Evolutionary conservation across 768 basidiomycete species (phyloP).

Genomic region (Tulasnella sp.): DNA sequence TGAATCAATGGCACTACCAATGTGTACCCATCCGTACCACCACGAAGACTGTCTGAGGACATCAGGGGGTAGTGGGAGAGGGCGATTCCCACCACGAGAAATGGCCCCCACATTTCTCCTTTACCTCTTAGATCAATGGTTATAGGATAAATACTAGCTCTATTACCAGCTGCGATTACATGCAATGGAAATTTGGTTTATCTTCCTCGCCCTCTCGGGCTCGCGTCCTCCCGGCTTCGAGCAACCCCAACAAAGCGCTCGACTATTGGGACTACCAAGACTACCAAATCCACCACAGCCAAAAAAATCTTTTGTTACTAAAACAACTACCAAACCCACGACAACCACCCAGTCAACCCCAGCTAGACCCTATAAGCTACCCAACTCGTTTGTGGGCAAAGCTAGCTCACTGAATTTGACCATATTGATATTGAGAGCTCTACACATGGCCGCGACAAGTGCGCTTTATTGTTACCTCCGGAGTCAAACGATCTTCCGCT

Average conservation of each 20-base stretch:
- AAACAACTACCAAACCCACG: neutral
- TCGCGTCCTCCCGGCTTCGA: neutral
- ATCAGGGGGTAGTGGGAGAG: no score
- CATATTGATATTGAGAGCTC: conserved; percentile 35
- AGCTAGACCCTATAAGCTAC: conserved; percentile 30
- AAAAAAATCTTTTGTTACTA: neutral
- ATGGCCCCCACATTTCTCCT: no score
- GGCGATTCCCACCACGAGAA: no score
- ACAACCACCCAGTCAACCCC: neutral
- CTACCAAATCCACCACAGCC: neutral
- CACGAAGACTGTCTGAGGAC: neutral
- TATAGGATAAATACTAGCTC: no score
- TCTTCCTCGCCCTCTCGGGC: no score
- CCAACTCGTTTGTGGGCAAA: conserved; percentile 36
- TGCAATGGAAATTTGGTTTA: no score
- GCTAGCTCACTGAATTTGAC: conserved; percentile 37
- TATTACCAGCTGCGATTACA: no score
- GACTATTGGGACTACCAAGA: neutral
- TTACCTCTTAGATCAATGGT: no score
- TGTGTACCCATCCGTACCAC: neutral
- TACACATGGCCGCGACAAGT: conserved; percentile 39
- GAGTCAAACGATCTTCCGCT: no score
- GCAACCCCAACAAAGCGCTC: no score
- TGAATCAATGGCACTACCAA: neutral
- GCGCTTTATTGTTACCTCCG: no score